Conservation (phyloP, 768 basidiomycete genomes). For the Psilocybe sp. region DNA sequence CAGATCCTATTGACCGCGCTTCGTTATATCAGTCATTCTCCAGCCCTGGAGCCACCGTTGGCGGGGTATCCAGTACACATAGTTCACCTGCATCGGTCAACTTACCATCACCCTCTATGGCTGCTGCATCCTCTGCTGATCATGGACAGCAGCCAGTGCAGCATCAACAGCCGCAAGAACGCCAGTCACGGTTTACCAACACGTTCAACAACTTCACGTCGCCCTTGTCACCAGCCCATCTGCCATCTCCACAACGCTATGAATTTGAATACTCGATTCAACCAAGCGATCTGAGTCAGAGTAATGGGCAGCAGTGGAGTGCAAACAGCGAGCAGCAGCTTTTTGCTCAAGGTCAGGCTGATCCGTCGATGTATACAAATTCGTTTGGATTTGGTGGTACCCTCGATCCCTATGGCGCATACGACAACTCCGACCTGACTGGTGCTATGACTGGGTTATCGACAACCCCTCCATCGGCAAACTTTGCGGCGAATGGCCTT, state of each 20-base stretch:
- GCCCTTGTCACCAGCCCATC: constrained; percentile 51
- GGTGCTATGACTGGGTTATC: constrained; percentile 41
- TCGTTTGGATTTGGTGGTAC: constrained; percentile 41
- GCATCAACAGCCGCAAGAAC: constrained; percentile 26
- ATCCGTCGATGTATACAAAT: constrained; percentile 42
- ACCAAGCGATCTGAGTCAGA: constrained; percentile 34
- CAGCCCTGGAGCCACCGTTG: constrained; percentile 42
- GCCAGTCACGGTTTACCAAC: constrained; percentile 51
- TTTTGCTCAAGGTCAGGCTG: constrained; percentile 33
- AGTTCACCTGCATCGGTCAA: constrained; percentile 75
- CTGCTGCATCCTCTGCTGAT: constrained; percentile 27
- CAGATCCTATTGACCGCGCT: constrained; percentile 46
- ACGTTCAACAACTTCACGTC: constrained; percentile 42
- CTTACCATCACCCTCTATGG: constrained; percentile 66
- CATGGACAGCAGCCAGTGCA: constrained; percentile 1
- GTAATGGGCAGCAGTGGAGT: constrained; percentile 44
- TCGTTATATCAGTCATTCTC: constrained; percentile 56
- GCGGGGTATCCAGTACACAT: constrained; percentile 53
- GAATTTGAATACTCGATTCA: constrained; percentile 54
- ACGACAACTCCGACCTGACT: constrained; percentile 38
- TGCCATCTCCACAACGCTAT: constrained; percentile 51
- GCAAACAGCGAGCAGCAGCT: constrained; percentile 30
- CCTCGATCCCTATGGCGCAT: constrained; percentile 38
- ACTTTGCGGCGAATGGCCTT: constrained; percentile 70
- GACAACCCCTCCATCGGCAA: constrained; percentile 57